Base-by-base conservation (phyloP, 2,329 filamentous ascomycete genomes). In the Epichloe bromicola region DNA sequence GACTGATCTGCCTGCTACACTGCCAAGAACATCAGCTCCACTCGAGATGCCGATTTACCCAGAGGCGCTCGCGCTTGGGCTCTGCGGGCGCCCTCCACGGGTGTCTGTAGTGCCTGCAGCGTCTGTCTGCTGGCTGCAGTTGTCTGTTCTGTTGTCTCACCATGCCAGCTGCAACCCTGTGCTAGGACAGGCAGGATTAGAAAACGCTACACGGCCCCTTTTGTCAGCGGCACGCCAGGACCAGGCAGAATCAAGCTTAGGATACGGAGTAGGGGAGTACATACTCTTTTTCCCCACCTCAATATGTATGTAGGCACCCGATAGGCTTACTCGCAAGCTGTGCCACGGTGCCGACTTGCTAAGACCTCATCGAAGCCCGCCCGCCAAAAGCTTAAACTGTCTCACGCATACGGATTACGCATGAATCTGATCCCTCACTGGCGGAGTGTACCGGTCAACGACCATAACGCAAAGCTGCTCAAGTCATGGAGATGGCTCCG, bases 161-260 rank as follows among this genome's bases (percentile, higher is more conserved):
- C 26, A 30, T 30, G 8, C 8, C 26, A 30, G 26, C 26, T 30
- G 26, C 26, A 10, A 11, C 26, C 26, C 3, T 11, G 26, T 30
- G 26, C 26, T 3, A 10, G 26, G 7, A 10, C 26, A 30, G 26
- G 26, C 26, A 26, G 26, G 7, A 26, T 26, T 3, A 26, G 2
- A 30, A 30, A 30, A 30, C 26, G 7, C 2, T 30, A 30, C 26
- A 30, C 26, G 26, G 26, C 26, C 26, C 26, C 8, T 30, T 30
- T 30, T 30, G 8, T 30, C 8, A 11, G 26, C 26, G 26, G 26
- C 26, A 30, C 26, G 30, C 34, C 30, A 34, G 36, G 43, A 33
- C 20, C 41, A n/a, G 45, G 47, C 46, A 41, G 20, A 56, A 52
- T 52, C 53, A 56, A 56, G 55, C 55, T 56, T 56, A 56, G 53